Conservation (phyloP, 2,329 filamentous ascomycete species). For the Zasmidium angulare region DNA sequence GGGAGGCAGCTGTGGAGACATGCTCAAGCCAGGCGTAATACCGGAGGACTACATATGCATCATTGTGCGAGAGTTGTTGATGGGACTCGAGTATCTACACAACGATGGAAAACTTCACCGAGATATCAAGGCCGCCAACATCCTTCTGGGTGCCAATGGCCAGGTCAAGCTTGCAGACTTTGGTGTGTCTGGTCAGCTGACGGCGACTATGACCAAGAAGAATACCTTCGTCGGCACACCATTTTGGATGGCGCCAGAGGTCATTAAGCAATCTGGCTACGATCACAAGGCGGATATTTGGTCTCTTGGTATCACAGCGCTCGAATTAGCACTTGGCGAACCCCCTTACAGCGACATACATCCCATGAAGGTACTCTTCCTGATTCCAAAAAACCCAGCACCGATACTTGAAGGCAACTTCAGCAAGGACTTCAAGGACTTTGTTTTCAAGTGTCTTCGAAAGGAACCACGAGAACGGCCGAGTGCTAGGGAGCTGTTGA, state of each 20-base stretch:
- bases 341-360: constrained; percentile 96
- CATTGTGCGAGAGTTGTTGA: constrained; percentile 82
- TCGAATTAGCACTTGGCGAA: constrained; percentile 88
- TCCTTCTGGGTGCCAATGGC: constrained; percentile 82
- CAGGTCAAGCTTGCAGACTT: constrained; percentile 98
- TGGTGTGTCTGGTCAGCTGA: constrained; percentile 92
- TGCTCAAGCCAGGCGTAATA: constrained; percentile 91
- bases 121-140: constrained; percentile 98
- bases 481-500: constrained; percentile 79
- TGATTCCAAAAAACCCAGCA: constrained; percentile 92
- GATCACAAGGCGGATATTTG: constrained; percentile 98
- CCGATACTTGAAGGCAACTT: constrained; percentile 64
- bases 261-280: constrained; percentile 97
- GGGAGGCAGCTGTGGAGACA: constrained; percentile 89
- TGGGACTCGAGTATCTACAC: constrained; percentile 90
- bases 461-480: constrained; percentile 88
- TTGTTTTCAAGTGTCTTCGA: constrained; percentile 68
- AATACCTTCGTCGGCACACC: constrained; percentile 98
- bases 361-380: constrained; percentile 95
- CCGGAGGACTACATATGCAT: constrained; percentile 96
- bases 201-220: constrained; percentile 98
- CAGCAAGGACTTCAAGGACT: constrained; percentile 51
- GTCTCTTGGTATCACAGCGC: constrained; percentile 91
- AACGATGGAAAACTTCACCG: constrained; percentile 93
- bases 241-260: constrained; percentile 99